Evolutionary conservation across 1,284 basidiomycete genomes (phyloP), one percentile per base, ranked within the genome.

Genomic region (Sanghuangporus weigelae): DNA sequence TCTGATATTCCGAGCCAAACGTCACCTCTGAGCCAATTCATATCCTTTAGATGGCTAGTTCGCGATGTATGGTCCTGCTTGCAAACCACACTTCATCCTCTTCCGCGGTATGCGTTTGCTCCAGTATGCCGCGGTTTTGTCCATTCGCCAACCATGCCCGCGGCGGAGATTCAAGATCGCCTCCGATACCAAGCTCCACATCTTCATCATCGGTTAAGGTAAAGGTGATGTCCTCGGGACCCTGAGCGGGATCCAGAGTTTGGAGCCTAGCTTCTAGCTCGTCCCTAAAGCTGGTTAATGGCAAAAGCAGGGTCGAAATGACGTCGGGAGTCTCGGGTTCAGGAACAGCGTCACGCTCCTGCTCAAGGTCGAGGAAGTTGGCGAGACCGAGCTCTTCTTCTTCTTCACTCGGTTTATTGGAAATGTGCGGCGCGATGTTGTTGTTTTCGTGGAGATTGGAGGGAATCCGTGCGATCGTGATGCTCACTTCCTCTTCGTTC

Each of bases 291-390:
- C 16, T 14, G 2, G 31, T 36, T 36, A 12, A n/a, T 54, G 53
- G 53, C 35, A 38, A 19, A 54, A 54, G 53, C 36, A 54, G 31
- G 31, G 53, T 14, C 4, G 26, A 36, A n/a, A 19, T 11, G n/a
- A 8, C 8, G 7, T 26, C 50, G 12, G 50, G 50, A 23, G 7
- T 14, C 26, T 31, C 31, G 16, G 35, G 14, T 12, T 36, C 53
- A 4, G 21, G 12, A 19, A 14, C 23, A 16, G 11, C 7, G 4
- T 49, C 48, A 31, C 26, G 26, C 3, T 31, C 26, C 26, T 31
- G 44, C 16, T 46, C 44, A 19, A 54, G 53, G 16, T 54, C 48
- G 36, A 60, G 49, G 49, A 60, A 60, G 38, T 53, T 38, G 48
- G 51, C 40, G 12, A 51, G 58, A 21, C 51, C 31, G 4, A 60